These are phyloP conservation scores for Bisporella sp. DNA, from an alignment of 2,329 filamentous ascomycete species.

Conservation along the genomic window DNA sequence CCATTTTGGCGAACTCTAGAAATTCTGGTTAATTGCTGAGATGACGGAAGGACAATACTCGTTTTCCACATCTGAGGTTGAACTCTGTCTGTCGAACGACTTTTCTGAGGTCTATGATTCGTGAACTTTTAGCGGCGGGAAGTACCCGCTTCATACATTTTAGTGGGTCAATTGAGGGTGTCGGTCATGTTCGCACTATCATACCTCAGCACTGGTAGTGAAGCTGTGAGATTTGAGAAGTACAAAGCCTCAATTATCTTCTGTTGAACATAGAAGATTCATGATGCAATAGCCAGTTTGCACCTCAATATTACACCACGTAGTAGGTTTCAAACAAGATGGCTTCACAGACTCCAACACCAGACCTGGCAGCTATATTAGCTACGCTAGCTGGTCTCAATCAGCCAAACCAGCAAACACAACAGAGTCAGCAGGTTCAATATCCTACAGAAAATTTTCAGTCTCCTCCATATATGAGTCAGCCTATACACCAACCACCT, in stretches of 20 bases:
- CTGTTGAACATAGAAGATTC: no score
- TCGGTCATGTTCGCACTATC: no score
- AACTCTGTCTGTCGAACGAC: not conserved
- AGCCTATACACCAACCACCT: slow-evolving; percentile 24
- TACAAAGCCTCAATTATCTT: no score
- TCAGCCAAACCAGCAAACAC: slow-evolving; percentile 14
- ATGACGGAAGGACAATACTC: not conserved
- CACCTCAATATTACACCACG: no score
- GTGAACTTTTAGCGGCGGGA: slow-evolving; percentile 16
- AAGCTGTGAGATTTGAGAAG: not conserved
- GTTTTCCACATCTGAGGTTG: not conserved
- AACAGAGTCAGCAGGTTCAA: slow-evolving; percentile 1
- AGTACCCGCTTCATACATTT: slow-evolving; percentile 10
- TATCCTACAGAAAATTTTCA: slow-evolving; percentile 3
- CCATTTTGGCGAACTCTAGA: slow-evolving; percentile 25
- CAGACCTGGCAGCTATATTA: slow-evolving; percentile 27
- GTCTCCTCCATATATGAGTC: slow-evolving; percentile 12
- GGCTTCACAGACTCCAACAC: slow-evolving; percentile 4
- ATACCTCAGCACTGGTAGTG: not conserved
- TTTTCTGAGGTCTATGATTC: not conserved
- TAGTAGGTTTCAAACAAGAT: no score
- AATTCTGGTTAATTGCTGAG: not conserved
- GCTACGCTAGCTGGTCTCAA: slow-evolving; percentile 23
- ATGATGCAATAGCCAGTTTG: no score
- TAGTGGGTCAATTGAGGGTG: no score